phyloP scores from a whole-genome alignment of 179 eudicot genomes.

The Heliamphora pulchella region DNA sequence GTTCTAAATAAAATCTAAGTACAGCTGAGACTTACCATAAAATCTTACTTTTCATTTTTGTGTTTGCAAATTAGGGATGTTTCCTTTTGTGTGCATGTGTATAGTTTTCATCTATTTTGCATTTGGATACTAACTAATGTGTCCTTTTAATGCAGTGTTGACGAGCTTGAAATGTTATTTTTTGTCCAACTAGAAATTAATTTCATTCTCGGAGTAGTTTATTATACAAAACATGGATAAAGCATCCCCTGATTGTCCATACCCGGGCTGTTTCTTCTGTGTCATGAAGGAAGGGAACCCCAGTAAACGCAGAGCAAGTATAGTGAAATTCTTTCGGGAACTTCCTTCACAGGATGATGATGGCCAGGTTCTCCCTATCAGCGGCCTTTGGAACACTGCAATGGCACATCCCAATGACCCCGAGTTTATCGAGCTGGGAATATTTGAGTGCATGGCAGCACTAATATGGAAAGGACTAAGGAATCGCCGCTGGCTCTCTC shows the following conservation, averaged over 20 bases:
- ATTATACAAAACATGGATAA: constrained; percentile 39
- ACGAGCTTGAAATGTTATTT: constrained; percentile 7
- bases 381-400: constrained; percentile 80
- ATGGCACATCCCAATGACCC: constrained; percentile 83
- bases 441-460: constrained; percentile 68
- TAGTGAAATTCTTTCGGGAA: constrained; percentile 59
- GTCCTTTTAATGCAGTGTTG: constrained; percentile 16
- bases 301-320: constrained; percentile 60
- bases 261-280: constrained; percentile 77
- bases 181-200: background rate
- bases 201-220: constrained; percentile 5
- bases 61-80: background rate
- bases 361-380: constrained; percentile 71
- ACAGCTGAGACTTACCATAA: background rate
- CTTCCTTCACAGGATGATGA: constrained; percentile 76
- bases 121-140: background rate
- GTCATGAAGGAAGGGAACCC: constrained; percentile 80
- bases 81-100: background rate
- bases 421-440: constrained; percentile 63
- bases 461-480: constrained; percentile 67
- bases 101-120: background rate
- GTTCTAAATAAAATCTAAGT: background rate
- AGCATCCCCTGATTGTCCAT: constrained; percentile 58
- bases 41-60: background rate
- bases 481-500: constrained; percentile 67